Percentiles rank a stretch among this genome's conserved stretches.
These are phyloP conservation scores for Gossypium gossypioides DNA, from an alignment of 441 rosid genomes.

Conservation along the genomic window DNA sequence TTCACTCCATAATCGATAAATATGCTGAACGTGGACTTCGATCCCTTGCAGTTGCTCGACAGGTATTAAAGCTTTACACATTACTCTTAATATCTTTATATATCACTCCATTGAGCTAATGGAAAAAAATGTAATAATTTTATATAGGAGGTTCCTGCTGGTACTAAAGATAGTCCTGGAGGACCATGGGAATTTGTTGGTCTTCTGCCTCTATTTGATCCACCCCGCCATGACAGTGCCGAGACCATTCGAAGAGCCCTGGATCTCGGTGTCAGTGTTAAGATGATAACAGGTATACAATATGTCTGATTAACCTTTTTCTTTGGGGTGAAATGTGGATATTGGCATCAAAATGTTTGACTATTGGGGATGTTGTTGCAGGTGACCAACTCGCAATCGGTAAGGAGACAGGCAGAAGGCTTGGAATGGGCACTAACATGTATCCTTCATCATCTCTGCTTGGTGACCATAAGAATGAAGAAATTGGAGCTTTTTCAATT, in stretches of 20 bases:
- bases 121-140: neutral
- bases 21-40: constrained; percentile 66
- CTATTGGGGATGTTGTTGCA: constrained; percentile 15
- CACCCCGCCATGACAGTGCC: constrained; percentile 55
- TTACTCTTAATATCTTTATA: neutral
- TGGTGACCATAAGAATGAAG: constrained; percentile 32
- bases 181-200: constrained; percentile 60
- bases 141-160: constrained; percentile 38
- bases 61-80: constrained; percentile 24
- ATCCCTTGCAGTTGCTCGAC: constrained; percentile 62
- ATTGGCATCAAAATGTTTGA: neutral
- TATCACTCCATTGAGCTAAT: neutral
- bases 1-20: constrained; percentile 62
- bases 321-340: neutral
- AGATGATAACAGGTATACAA: constrained; percentile 50
- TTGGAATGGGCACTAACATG: constrained; percentile 65
- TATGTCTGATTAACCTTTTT: neutral
- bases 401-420: constrained; percentile 57
- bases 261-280: constrained; percentile 49
- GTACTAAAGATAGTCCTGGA: constrained; percentile 47
- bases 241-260: constrained; percentile 52
- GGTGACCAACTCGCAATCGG: constrained; percentile 63
- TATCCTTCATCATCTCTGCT: constrained; percentile 55
- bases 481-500: constrained; percentile 29
- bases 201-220: constrained; percentile 51